These are phyloP conservation scores for Tardiomyces blankii DNA, from an alignment of 1,139 yeast genomes.

Conservation along the genomic window DNA sequence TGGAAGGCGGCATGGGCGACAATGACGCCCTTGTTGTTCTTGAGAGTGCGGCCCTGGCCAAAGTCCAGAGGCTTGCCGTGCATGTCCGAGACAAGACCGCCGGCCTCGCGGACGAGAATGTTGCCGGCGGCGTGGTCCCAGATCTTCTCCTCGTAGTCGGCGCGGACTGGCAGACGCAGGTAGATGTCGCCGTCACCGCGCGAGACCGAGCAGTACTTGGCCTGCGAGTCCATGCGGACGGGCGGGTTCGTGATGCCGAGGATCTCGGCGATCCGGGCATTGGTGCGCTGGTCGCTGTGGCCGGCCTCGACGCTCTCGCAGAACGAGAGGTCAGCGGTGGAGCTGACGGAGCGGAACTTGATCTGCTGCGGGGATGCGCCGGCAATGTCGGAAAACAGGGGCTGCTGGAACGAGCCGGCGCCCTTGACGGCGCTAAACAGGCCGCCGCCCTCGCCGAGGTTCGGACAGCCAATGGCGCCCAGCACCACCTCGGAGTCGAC, in stretches of 20 bases:
- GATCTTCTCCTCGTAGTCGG: conserved; percentile 77
- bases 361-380: conserved; percentile 15
- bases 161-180: conserved; percentile 71
- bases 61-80: conserved; percentile 63
- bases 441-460: conserved; percentile 51
- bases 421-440: conserved; percentile 68
- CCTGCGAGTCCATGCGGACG: conserved; percentile 76
- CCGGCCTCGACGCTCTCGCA: conserved; percentile 97
- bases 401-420: conserved; percentile 47
- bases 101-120: conserved; percentile 75
- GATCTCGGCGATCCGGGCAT: conserved; percentile 53
- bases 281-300: conserved; percentile 89
- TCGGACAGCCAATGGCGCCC: conserved; percentile 96
- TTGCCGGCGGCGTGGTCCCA: conserved; percentile 99
- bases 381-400: conserved; percentile 13
- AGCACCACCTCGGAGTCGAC: conserved; percentile 76
- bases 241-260: conserved; percentile 51
- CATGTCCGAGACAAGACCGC: conserved; percentile 84
- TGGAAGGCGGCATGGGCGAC: conserved; percentile 70
- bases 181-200: conserved; percentile 90
- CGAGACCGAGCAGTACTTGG: conserved; percentile 83
- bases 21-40: conserved; percentile 73
- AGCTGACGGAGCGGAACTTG: conserved; percentile 20
- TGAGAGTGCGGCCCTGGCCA: conserved; percentile 73
- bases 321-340: conserved; percentile 45